Base-by-base conservation (phyloP, 306 rosid species). In the Prunus campanulata region DNA sequence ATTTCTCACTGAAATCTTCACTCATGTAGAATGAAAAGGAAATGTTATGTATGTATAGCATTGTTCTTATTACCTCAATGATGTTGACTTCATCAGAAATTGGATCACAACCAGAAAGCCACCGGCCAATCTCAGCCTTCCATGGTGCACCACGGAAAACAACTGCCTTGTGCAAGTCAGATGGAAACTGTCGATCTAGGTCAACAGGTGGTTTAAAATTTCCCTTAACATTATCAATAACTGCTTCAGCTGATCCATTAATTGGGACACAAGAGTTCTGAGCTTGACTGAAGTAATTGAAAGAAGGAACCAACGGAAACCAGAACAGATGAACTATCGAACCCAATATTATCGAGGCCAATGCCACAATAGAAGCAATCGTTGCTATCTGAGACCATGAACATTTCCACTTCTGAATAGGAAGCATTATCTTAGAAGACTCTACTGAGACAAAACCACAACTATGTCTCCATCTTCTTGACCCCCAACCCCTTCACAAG, bases 51-150 rank as follows among this genome's bases (percentile, higher is more conserved):
- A 27, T 44, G 27, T 29, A 63, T 2, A 19, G 2, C 1, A 9
- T 19, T 35, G 65, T 76, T 80, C 10, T 56, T 46, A 57, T 88
- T 79, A 95, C 98, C 98, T 95, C 98, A 68, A 84, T 79, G 72
- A 90, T 87, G 74, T 84, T 84, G 74, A 95, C 88, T 77, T 92
- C 90, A 68, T 84, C 74, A 9, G 86, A 62, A 71, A 84, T 29
- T 60, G 87, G 77, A 86, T 85, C 87, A 66, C 98, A 95, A 59
- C 97, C 93, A 15, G 97, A 83, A 80, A 95, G 91, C 98, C 98
- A 95, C 74, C 62, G 86, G 42, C 98, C 98, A 25, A 95, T 88
- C 82, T 84, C 86, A 39, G 92, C 90, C 92, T 89, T 92, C 98
- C 98, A 95, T 15, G 97, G 97, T 12, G 93, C 97, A 68, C 88